Conservation (phyloP, 179 eudicot species). For the Gypsophila paniculata region DNA sequence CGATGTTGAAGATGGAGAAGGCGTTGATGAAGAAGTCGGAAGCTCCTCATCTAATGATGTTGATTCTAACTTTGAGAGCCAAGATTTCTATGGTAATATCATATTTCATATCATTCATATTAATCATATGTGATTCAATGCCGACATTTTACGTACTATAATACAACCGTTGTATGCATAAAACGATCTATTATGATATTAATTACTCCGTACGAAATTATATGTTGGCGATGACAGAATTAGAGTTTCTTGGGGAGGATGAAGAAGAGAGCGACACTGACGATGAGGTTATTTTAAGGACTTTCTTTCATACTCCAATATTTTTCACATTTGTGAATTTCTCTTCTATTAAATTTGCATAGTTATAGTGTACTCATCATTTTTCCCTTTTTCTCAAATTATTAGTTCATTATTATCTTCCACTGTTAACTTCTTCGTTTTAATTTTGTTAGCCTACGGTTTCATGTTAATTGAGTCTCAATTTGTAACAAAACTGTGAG, state of each 20-base stretch:
- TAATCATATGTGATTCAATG: neutral
- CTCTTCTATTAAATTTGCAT: neutral
- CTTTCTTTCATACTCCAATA: neutral
- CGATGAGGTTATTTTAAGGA: conserved; percentile 25
- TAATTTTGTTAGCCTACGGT: no score
- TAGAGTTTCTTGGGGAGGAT: conserved; percentile 33
- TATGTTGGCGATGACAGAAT: conserved; percentile 28
- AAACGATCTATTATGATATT: neutral
- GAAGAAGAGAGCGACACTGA: conserved; percentile 31
- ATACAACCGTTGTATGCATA: no score
- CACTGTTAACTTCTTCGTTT: no score
- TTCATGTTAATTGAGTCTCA: no score
- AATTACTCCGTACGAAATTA: neutral
- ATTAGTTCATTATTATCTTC: no score
- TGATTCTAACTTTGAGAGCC: conserved; percentile 28
- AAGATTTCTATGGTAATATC: conserved; percentile 38
- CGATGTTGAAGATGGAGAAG: conserved; percentile 19
- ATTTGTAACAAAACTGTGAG: no score
- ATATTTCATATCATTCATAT: no score
- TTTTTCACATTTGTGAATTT: neutral
- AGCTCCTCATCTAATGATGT: conserved; percentile 28
- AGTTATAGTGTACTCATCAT: no score
- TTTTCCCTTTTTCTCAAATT: no score
- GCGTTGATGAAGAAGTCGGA: conserved; percentile 18
- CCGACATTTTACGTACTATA: no score